phyloP scores from a whole-genome alignment of 192 early-diverging fungal species.

The Gaertneriomyces sp. region DNA sequence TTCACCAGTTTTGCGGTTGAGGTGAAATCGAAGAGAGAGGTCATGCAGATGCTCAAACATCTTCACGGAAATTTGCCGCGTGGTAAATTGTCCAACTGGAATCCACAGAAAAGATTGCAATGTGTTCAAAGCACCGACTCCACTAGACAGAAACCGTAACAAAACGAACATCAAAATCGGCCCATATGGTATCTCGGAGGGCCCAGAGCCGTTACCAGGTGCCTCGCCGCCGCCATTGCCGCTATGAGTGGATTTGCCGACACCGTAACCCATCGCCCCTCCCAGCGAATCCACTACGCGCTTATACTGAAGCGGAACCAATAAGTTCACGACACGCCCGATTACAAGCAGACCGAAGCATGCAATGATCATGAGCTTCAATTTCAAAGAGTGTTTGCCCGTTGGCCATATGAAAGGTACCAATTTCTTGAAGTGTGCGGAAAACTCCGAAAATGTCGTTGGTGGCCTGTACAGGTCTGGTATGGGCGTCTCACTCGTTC shows the following conservation, averaged over 20 bases:
- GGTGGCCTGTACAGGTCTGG: constrained; percentile 15
- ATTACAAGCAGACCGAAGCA: constrained; percentile 63
- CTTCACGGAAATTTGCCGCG: constrained; percentile 77
- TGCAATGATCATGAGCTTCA: constrained; percentile 66
- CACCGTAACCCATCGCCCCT: constrained; percentile 27
- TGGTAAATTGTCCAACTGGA: constrained; percentile 89
- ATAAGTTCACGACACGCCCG: constrained; percentile 68
- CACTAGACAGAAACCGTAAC: constrained; percentile 71
- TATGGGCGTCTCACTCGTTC: background rate
- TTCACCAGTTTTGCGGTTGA: constrained; percentile 93
- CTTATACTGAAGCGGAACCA: constrained; percentile 82
- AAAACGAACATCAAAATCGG: constrained; percentile 62
- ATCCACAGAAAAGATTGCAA: constrained; percentile 86
- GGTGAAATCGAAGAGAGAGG: constrained; percentile 88
- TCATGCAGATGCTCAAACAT: constrained; percentile 89
- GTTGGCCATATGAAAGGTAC: constrained; percentile 83
- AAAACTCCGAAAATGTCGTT: constrained; percentile 30
- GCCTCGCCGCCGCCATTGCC: background rate
- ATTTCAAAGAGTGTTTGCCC: constrained; percentile 29
- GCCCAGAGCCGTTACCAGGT: background rate
- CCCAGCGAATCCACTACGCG: constrained; percentile 66
- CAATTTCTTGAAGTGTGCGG: constrained; percentile 53
- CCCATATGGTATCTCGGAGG: constrained; percentile 45
- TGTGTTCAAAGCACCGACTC: constrained; percentile 67
- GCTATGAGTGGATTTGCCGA: background rate